Evolutionary conservation across 495 filamentous ascomycete species (phyloP).

Genomic region (Rostrohypoxylon terebratum): DNA sequence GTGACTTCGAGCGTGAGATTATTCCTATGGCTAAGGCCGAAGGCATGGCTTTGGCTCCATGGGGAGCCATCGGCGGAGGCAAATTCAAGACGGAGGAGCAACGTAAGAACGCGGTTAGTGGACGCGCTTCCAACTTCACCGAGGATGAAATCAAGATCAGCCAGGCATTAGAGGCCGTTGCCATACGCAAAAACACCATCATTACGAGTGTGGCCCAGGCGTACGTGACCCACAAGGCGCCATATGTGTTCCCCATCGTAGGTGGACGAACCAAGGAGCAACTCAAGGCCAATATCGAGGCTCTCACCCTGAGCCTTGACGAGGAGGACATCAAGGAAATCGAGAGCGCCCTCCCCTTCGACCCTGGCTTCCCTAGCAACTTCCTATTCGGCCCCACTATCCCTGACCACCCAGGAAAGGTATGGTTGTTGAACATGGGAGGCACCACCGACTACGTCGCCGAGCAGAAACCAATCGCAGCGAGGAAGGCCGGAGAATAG

Average conservation of each 20-base stretch:
- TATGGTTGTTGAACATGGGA: slow-evolving; percentile 55
- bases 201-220: slow-evolving; percentile 74
- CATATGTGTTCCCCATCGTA: slow-evolving; percentile 81
- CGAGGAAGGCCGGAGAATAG: slow-evolving; percentile 51
- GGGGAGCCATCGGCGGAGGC: slow-evolving; percentile 73
- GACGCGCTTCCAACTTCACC: slow-evolving; percentile 38
- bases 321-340: slow-evolving; percentile 74
- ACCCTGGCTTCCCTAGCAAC: slow-evolving; percentile 69
- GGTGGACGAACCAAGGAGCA: slow-evolving; percentile 71
- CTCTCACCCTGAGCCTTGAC: slow-evolving; percentile 66
- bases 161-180: slow-evolving; percentile 68
- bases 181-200: slow-evolving; percentile 61
- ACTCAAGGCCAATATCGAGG: slow-evolving; percentile 75
- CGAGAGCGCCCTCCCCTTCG: slow-evolving; percentile 70
- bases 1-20: slow-evolving; percentile 79
- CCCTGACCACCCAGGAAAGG: slow-evolving; percentile 56
- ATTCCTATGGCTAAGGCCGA: slow-evolving; percentile 73
- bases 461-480: slow-evolving; percentile 48
- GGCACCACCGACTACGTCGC: slow-evolving; percentile 62
- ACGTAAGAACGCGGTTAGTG: slow-evolving; percentile 42
- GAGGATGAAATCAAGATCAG: slow-evolving; percentile 64
- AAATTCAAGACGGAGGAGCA: slow-evolving; percentile 68
- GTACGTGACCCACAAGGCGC: slow-evolving; percentile 78
- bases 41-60: slow-evolving; percentile 77
- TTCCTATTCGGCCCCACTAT: slow-evolving; percentile 61